A percentile compares a stretch with the other conserved stretches of the same genome.
phyloP scores from a whole-genome alignment of 495 filamentous ascomycete species.

The Annulohypoxylon maeteangense region DNA sequence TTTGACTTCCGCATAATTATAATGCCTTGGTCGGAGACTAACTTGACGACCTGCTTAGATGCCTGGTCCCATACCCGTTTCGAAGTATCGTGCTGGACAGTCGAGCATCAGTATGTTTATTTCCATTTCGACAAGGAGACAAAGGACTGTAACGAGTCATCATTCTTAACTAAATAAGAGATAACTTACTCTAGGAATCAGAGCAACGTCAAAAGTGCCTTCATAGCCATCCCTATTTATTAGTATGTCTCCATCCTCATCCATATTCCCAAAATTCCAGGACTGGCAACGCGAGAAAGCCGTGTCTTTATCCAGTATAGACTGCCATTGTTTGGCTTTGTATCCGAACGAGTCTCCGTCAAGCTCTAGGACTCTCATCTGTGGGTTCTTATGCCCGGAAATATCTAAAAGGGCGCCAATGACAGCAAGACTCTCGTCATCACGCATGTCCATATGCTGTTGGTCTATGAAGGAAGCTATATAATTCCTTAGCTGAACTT shows the following conservation, averaged over 20 bases:
- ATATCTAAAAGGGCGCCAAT: slow-evolving; percentile 41
- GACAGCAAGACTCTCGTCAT: slow-evolving; percentile 5
- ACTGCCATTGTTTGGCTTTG: slow-evolving; percentile 20
- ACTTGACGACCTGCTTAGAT: no score
- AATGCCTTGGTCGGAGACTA: no score
- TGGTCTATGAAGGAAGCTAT: no score
- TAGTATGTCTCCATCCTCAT: slow-evolving; percentile 11
- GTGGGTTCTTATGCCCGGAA: slow-evolving; percentile 43
- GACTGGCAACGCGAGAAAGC: slow-evolving; percentile 29
- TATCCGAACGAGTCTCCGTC: not conserved
- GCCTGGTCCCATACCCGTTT: no score
- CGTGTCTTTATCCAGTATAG: slow-evolving; percentile 16
- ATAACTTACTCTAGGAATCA: no score
- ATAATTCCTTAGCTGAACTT: not conserved
- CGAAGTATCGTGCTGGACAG: no score
- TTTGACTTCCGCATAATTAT: no score
- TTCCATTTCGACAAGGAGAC: no score
- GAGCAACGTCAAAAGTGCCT: no score
- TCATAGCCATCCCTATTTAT: not conserved
- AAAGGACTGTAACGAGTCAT: no score
- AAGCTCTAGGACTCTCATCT: slow-evolving; percentile 37
- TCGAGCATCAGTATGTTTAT: no score
- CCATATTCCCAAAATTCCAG: slow-evolving; percentile 5
- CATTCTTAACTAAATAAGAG: no score
- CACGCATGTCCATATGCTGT: not conserved